Evolutionary conservation across 441 rosid species (phyloP), one percentile per base, ranked within the genome.

Genomic region (Bruguiera hainesii): DNA sequence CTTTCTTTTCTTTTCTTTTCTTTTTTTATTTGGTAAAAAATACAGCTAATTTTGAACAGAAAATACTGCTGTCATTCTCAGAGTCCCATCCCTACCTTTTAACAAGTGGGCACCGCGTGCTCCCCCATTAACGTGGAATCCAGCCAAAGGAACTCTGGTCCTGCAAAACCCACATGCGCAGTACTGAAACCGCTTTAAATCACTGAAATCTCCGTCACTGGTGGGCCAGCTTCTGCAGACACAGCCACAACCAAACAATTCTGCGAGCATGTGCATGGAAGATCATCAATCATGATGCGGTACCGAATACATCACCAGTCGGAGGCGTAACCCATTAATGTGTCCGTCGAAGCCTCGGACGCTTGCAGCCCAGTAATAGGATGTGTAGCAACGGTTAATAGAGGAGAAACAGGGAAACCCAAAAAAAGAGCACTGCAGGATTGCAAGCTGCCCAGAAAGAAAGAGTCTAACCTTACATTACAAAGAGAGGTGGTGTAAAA

Each of bases 381-480:
- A 13, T 7, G 2, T 3, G 28, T 25, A 11, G 52, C 52, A 4
- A 23, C 37, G 60, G 52, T 30, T 42, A 11, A 42, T 16, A 6
- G 8, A 59, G 6, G 9, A 33, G 16, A 51, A 51, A 50, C 19
- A 51, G 35, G 8, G 66, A 61, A 63, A 33, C 66, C 67, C 64
- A 60, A 65, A 58, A 69, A 50, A 53, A 31, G 31, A 56, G 19
- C 25, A 56, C 51, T 66, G 46, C 56, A 16, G 18, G 57, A 56
- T 26, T 63, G 64, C 53, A 21, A 25, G 61, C 65, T 63, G 48
- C 15, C 23, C 72, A 56, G 3, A 60, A 42, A 72, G 56, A 39
- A 65, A 2, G 56, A 63, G 66, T 33, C 4, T 69, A 26, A 16
- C 52, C 68, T 67, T 78, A 68, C 82, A 42, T 13, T 42, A 42